Conservation (phyloP, 106 monocot species). For the Cymbidium sinense region DNA sequence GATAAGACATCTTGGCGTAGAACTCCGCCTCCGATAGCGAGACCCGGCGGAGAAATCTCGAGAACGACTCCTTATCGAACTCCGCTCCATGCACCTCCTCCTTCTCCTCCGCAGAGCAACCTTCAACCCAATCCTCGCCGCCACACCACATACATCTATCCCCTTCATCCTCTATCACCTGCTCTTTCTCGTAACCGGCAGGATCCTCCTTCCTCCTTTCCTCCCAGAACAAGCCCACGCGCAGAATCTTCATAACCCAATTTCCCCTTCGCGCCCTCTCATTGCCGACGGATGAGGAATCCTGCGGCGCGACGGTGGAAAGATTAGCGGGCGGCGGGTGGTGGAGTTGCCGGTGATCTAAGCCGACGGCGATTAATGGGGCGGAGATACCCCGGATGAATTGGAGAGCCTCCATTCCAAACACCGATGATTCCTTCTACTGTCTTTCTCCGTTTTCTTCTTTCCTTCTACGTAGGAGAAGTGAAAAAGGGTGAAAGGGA, state of each 20-base stretch:
- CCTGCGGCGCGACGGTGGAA: background rate
- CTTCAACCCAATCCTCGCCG: conserved; percentile 16
- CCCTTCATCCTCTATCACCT: background rate
- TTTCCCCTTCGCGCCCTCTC: conserved; percentile 18
- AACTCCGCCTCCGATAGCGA: conserved; percentile 48
- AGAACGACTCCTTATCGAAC: conserved; percentile 57
- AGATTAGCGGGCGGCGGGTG: background rate
- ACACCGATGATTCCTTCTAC: background rate
- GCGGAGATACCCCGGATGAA: conserved; percentile 17
- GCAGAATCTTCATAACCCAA: conserved; percentile 46
- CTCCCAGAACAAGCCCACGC: conserved; percentile 22
- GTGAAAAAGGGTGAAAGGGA: background rate
- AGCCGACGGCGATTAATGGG: conserved; percentile 1
- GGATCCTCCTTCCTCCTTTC: conserved; percentile 14
- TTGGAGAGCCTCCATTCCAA: conserved; percentile 26
- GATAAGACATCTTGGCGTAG: conserved; percentile 54
- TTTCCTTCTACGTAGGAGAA: background rate
- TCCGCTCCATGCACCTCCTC: conserved; percentile 17
- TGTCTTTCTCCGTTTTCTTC: background rate
- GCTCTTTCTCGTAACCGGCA: background rate
- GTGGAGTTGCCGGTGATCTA: conserved; percentile 1
- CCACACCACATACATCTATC: background rate
- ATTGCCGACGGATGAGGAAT: background rate
- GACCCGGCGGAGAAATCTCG: conserved; percentile 46
- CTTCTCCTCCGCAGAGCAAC: conserved; percentile 2